phyloP scores from a whole-genome alignment of 1,284 basidiomycete genomes.

The Ganoderma boninense region DNA sequence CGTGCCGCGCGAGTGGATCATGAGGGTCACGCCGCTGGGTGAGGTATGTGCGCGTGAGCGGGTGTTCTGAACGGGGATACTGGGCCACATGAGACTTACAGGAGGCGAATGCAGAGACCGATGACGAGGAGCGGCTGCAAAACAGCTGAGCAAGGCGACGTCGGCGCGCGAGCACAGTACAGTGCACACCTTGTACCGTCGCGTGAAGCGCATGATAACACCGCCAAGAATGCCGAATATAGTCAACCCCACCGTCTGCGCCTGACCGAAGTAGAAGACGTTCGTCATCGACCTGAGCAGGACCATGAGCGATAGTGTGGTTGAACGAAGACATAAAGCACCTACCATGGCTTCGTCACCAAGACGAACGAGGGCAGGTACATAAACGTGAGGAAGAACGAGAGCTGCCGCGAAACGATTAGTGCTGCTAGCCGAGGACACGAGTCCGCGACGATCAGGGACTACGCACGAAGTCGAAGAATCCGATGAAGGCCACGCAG shows the following conservation, averaged over 20 bases:
- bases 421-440: background rate
- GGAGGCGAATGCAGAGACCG: slow-evolving; percentile 74
- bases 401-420: slow-evolving; percentile 48
- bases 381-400: slow-evolving; percentile 68
- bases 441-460: slow-evolving; percentile 6
- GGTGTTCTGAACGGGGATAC: background rate
- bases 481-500: slow-evolving; percentile 69
- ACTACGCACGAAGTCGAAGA: slow-evolving; percentile 70
- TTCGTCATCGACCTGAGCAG: slow-evolving; percentile 56
- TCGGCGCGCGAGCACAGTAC: background rate
- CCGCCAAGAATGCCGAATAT: slow-evolving; percentile 73
- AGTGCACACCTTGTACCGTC: slow-evolving; percentile 59
- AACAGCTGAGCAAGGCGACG: background rate
- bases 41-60: background rate
- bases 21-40: slow-evolving; percentile 69
- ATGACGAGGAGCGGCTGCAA: slow-evolving; percentile 66
- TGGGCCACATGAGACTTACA: slow-evolving; percentile 37
- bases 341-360: slow-evolving; percentile 68
- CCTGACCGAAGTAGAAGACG: slow-evolving; percentile 62
- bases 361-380: slow-evolving; percentile 70
- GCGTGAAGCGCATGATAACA: slow-evolving; percentile 59
- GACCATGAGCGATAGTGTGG: background rate
- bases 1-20: slow-evolving; percentile 76
- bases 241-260: slow-evolving; percentile 68
- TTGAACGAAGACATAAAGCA: background rate